Base-by-base conservation (phyloP, 2,329 filamentous ascomycete species). In the Teratosphaeriaceae sp. region DNA sequence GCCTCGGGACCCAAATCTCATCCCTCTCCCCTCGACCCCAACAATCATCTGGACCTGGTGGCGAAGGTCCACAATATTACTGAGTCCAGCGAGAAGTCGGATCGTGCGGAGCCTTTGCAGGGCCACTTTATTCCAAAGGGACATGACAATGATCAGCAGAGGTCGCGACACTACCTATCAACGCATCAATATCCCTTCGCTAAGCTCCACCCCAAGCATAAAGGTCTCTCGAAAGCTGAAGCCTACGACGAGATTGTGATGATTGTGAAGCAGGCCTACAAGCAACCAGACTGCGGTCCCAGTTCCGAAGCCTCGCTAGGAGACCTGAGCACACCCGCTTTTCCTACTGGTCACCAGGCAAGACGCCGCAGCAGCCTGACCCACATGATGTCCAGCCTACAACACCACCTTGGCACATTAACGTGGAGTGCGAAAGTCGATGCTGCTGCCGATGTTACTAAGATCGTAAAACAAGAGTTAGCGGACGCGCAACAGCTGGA, bases 201-300 rank as follows among this genome's bases (percentile, higher is more conserved):
- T 18, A 23, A 15, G 34, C 34, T 21, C 34, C 34, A 36, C 18
- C 34, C 34, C 7, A 15, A 36, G 19, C 34, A 36, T 15, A 5
- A 36, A 8, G 34, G 34, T 36, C 16, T 36, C 19, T 33, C 29
- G 29, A 33, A 33, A 33, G 29, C 29, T 33, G 7, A 33, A 33
- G 29, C 29, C 16, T 33, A 33, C n/a, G 29, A 33, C n/a, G 29
- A 33, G 15, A 15, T 33, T 15, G 29, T 15, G 29, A 33, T 9
- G 29, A 15, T 15, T 33, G 29, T 33, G 8, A 33, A 33, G 29
- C 6, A 15, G 15, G 29, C 29, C 29, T 33, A 15, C n/a, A 33
- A 8, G 29, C 29, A 33, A 13, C 29, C n/a, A 33, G 29, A 33
- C n/a, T 13, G n/a, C 29, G 29, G 11, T 33, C 8, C n/a, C 8